Evolutionary conservation across 148 eudicot genomes (phyloP).

Genomic region (Spergularia marina): DNA sequence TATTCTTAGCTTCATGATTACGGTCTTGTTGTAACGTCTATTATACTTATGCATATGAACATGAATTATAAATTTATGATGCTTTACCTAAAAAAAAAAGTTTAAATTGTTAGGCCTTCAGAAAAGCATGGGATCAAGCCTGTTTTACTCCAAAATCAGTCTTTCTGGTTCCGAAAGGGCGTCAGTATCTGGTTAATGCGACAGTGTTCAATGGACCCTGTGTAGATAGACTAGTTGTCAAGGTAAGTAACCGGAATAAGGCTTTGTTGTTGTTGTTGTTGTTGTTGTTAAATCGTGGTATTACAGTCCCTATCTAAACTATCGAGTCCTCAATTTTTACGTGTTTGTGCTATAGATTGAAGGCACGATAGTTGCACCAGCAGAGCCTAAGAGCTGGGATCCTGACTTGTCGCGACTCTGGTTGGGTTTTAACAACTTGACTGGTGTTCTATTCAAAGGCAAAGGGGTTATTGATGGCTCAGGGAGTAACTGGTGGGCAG

Average conservation of each 20-base stretch:
- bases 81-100: too few species aligned
- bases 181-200: conserved; percentile 74
- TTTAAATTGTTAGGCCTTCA: conserved; percentile 54
- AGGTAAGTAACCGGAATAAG: conserved; percentile 39
- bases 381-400: conserved; percentile 74
- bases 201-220: conserved; percentile 90
- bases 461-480: conserved; percentile 91
- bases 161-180: conserved; percentile 70
- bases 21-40: background rate
- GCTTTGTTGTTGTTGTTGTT: too few species aligned
- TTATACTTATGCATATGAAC: too few species aligned
- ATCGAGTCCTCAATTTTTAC: background rate
- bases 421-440: conserved; percentile 74
- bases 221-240: conserved; percentile 52
- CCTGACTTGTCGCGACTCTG: conserved; percentile 54
- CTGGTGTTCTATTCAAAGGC: conserved; percentile 66
- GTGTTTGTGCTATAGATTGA: conserved; percentile 54
- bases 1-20: background rate
- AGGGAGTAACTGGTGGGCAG: conserved; percentile 98
- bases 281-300: too few species aligned
- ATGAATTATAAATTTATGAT: too few species aligned
- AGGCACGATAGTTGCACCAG: conserved; percentile 92
- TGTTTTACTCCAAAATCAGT: conserved; percentile 64
- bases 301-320: too few species aligned
- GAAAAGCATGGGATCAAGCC: conserved; percentile 77